These are phyloP conservation scores for Neonectria ditissima DNA, from an alignment of 2,329 filamentous ascomycete genomes.

Conservation along the genomic window DNA sequence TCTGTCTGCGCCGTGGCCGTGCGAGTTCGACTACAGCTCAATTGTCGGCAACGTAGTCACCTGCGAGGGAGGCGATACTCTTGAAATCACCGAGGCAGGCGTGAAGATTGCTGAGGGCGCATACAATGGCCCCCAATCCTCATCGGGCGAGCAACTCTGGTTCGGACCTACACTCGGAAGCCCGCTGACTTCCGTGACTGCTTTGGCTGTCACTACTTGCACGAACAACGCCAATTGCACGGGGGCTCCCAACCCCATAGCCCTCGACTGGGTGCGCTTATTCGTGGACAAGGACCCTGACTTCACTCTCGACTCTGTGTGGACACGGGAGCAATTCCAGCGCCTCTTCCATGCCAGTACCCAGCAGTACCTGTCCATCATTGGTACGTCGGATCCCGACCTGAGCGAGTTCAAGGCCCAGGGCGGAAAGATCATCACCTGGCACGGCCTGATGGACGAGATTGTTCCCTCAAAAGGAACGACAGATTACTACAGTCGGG, in stretches of 20 bases:
- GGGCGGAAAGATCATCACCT: background rate
- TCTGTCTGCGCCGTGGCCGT: background rate
- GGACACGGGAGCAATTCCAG: background rate
- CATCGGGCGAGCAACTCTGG: constrained; percentile 3
- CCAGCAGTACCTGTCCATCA: constrained; percentile 1
- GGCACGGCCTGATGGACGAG: constrained; percentile 4
- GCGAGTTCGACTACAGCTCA: background rate
- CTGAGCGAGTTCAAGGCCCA: background rate
- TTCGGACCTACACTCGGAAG: background rate
- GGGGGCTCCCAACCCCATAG: background rate
- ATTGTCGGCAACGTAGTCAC: background rate
- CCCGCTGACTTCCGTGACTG: background rate
- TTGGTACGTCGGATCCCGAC: constrained; percentile 3
- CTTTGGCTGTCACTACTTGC: constrained; percentile 3
- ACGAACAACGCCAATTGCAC: background rate
- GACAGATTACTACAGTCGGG: constrained; percentile 2
- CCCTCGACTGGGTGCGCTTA: background rate
- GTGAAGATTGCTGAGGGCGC: background rate
- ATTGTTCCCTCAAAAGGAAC: background rate
- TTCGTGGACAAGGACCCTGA: constrained; percentile 2
- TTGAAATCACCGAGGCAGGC: background rate
- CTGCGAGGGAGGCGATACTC: background rate
- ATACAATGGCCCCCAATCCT: constrained; percentile 2
- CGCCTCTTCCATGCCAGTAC: background rate
- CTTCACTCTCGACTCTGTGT: constrained; percentile 1